Evolutionary conservation across 192 early-diverging fungal species (phyloP).

Genomic region (Coemansia sp.): DNA sequence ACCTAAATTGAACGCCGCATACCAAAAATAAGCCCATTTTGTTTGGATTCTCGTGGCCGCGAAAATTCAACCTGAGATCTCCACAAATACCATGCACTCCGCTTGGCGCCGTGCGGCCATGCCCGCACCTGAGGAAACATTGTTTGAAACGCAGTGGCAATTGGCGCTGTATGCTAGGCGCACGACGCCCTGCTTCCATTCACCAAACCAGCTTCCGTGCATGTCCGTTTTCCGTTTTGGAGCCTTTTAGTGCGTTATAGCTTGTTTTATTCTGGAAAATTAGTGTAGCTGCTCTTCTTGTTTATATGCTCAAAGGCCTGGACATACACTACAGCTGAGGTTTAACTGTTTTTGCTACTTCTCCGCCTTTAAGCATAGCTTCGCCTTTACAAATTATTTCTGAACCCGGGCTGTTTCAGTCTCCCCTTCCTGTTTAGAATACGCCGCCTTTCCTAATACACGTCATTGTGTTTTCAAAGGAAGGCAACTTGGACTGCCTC

Average conservation of each 20-base stretch:
- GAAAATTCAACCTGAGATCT: no score
- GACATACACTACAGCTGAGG: no score
- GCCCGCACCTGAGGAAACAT: background rate
- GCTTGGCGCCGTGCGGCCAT: background rate
- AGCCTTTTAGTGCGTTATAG: no score
- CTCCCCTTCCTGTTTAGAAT: background rate
- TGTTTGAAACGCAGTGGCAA: background rate
- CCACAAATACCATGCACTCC: no score
- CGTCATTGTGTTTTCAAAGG: background rate
- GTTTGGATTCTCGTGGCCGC: background rate
- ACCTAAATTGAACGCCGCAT: background rate
- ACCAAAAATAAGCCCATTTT: background rate
- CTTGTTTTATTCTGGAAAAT: no score
- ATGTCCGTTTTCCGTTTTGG: no score
- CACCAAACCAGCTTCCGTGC: conserved; percentile 7
- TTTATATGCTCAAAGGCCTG: no score
- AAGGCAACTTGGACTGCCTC: background rate
- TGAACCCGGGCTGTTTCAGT: conserved; percentile 1
- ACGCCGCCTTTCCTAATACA: background rate
- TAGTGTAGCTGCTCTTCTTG: no score
- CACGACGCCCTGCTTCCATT: conserved; percentile 14
- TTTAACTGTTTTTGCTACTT: no score
- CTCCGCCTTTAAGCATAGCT: no score
- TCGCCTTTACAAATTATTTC: no score
- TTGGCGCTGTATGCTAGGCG: conserved; percentile 8